These are phyloP conservation scores for Capronia epimyces DNA, from an alignment of 2,329 filamentous ascomycete genomes.

Conservation along the genomic window DNA sequence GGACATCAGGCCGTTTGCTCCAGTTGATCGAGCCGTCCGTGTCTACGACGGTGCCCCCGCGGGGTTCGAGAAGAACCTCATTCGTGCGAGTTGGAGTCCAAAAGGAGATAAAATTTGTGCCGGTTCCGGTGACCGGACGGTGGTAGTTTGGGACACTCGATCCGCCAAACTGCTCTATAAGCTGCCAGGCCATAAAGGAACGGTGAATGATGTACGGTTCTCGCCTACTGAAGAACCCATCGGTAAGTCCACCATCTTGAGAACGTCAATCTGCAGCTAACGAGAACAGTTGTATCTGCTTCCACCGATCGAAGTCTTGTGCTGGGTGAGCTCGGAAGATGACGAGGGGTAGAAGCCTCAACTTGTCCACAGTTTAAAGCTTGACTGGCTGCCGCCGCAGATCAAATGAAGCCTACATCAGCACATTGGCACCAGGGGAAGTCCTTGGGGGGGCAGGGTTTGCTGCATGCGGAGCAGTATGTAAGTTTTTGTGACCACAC, in stretches of 20 bases:
- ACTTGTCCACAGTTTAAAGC: not conserved
- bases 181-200: slow-evolving; percentile 88
- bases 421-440: no score
- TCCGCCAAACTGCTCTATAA: slow-evolving; percentile 92
- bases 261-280: slow-evolving; percentile 24
- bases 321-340: slow-evolving; percentile 71
- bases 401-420: no score
- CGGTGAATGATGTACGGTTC: slow-evolving; percentile 91
- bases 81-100: slow-evolving; percentile 83
- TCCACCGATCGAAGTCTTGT: slow-evolving; percentile 85
- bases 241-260: slow-evolving; percentile 55
- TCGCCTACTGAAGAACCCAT: slow-evolving; percentile 79
- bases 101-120: slow-evolving; percentile 81
- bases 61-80: slow-evolving; percentile 85
- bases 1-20: slow-evolving; percentile 93
- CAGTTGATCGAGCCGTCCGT: slow-evolving; percentile 73
- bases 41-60: slow-evolving; percentile 88
- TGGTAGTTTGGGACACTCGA: slow-evolving; percentile 83
- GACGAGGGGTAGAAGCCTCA: not conserved
- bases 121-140: slow-evolving; percentile 83
- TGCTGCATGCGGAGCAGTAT: not conserved
- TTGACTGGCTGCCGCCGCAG: not conserved
- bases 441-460: no score
- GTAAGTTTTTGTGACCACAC: no score
- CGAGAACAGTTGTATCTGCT: slow-evolving; percentile 66